Evolutionary conservation across 1,139 yeast genomes (phyloP).

Genomic region (Chernovozyma sophiae-reginae): DNA sequence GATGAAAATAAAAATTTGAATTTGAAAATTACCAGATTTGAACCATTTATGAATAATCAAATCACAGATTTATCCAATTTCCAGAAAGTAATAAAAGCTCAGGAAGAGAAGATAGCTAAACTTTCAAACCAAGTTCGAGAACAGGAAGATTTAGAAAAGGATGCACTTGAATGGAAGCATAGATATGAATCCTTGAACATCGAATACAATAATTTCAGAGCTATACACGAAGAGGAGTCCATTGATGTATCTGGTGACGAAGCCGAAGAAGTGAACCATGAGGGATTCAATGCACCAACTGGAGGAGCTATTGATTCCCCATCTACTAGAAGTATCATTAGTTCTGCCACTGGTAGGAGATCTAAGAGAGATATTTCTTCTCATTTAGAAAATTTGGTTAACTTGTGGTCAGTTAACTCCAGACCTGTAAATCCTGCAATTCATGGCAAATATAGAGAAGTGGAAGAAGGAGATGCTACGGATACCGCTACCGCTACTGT

Average conservation of each 20-base stretch:
- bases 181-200: constrained; percentile 41
- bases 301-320: constrained; percentile 12
- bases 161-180: constrained; percentile 44
- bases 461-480: constrained; percentile 11
- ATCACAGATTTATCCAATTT: constrained; percentile 50
- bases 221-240: constrained; percentile 34
- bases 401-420: constrained; percentile 25
- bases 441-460: constrained; percentile 7
- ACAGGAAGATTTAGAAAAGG: constrained; percentile 43
- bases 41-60: constrained; percentile 54
- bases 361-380: constrained; percentile 34
- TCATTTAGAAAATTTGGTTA: constrained; percentile 38
- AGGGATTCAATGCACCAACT: too few species aligned
- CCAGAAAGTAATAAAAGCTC: constrained; percentile 52
- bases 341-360: constrained; percentile 20
- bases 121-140: constrained; percentile 41
- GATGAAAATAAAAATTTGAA: constrained; percentile 43
- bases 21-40: constrained; percentile 42
- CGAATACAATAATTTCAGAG: constrained; percentile 43
- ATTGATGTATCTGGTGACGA: constrained; percentile 23
- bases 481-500: constrained; percentile 3
- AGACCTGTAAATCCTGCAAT: constrained; percentile 1
- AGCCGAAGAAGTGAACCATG: constrained; percentile 13
- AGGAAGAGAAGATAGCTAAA: constrained; percentile 43
- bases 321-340: constrained; percentile 23